These are phyloP conservation scores for Epicoccum sorghinum DNA, from an alignment of 2,329 filamentous ascomycete genomes.

Conservation along the genomic window DNA sequence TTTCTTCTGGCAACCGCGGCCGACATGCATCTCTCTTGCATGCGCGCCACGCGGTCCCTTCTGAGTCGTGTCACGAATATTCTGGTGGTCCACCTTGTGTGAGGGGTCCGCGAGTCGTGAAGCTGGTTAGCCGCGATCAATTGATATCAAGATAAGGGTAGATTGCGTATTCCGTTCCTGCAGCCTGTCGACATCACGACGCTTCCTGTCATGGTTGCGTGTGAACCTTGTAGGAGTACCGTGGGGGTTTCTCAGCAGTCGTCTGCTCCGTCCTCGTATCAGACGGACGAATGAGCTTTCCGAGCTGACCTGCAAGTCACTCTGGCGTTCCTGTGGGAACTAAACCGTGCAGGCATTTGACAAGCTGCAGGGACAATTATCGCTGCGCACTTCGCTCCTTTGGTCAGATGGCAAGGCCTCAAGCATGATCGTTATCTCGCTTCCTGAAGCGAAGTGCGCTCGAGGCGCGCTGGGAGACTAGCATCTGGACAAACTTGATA, in stretches of 20 bases:
- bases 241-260: slow-evolving; percentile 34
- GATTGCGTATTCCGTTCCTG: slow-evolving; percentile 34
- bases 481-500: slow-evolving; percentile 20
- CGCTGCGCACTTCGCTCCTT: slow-evolving; percentile 13
- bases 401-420: slow-evolving; percentile 22
- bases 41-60: slow-evolving; percentile 14
- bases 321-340: slow-evolving; percentile 15
- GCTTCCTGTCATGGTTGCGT: slow-evolving; percentile 16
- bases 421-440: slow-evolving; percentile 38
- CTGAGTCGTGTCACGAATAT: slow-evolving; percentile 9
- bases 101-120: slow-evolving; percentile 11
- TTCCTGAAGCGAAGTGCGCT: slow-evolving; percentile 11
- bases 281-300: slow-evolving; percentile 14
- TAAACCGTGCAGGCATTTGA: slow-evolving; percentile 19
- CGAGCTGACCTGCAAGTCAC: slow-evolving; percentile 13
- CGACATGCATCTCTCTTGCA: slow-evolving; percentile 22
- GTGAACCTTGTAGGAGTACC: slow-evolving; percentile 30
- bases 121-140: slow-evolving; percentile 17
- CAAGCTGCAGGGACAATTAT: slow-evolving; percentile 13
- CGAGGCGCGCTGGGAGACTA: slow-evolving; percentile 14
- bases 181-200: slow-evolving; percentile 28
- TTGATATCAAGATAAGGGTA: slow-evolving; percentile 19
- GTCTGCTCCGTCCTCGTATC: slow-evolving; percentile 14
- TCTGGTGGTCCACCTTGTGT: neutral
- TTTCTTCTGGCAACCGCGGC: slow-evolving; percentile 24